Percentiles rank a stretch among this genome's conserved stretches.
These are phyloP conservation scores for Myriosclerotinia curreyana DNA, from an alignment of 2,329 filamentous ascomycete genomes.

Conservation along the genomic window DNA sequence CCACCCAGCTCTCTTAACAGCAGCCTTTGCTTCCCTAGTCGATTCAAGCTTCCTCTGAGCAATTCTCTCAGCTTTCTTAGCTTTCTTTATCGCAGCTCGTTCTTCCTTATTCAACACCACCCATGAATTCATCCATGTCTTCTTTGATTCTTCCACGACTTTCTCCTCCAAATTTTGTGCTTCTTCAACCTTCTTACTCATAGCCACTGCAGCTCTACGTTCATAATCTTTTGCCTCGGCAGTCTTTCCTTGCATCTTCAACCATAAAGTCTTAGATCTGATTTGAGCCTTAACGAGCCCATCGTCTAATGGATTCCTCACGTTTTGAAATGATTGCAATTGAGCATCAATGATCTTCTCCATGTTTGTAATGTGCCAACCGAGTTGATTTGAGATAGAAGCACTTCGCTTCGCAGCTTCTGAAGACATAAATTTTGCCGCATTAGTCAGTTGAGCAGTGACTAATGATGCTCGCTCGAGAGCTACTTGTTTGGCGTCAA, in stretches of 20 bases:
- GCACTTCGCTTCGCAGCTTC: conserved; percentile 36
- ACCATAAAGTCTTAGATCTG: conserved; percentile 55
- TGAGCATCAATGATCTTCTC: conserved; percentile 40
- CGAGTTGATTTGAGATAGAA: conserved; percentile 34
- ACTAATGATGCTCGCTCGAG: conserved; percentile 30
- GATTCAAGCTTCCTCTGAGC: too few species aligned
- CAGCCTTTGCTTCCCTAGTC: conserved; percentile 1
- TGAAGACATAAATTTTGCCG: conserved; percentile 32
- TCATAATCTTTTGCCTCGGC: conserved; percentile 49
- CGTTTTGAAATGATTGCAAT: conserved; percentile 40
- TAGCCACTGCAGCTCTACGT: conserved; percentile 45
- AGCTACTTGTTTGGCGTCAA: conserved; percentile 29
- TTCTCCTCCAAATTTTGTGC: neutral
- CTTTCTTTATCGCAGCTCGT: conserved; percentile 15
- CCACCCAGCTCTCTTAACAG: conserved; percentile 1
- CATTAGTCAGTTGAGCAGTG: conserved; percentile 26
- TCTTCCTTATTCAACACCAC: conserved; percentile 23
- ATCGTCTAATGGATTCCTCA: conserved; percentile 45
- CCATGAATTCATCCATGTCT: neutral
- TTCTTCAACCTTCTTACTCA: conserved; percentile 22
- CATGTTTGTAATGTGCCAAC: conserved; percentile 35
- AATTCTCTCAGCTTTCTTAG: conserved; percentile 12
- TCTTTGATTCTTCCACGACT: neutral
- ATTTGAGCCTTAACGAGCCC: conserved; percentile 53
- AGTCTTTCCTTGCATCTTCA: conserved; percentile 50